These are phyloP conservation scores for Alternaria incomplexa DNA, from an alignment of 2,329 filamentous ascomycete species.

Conservation along the genomic window DNA sequence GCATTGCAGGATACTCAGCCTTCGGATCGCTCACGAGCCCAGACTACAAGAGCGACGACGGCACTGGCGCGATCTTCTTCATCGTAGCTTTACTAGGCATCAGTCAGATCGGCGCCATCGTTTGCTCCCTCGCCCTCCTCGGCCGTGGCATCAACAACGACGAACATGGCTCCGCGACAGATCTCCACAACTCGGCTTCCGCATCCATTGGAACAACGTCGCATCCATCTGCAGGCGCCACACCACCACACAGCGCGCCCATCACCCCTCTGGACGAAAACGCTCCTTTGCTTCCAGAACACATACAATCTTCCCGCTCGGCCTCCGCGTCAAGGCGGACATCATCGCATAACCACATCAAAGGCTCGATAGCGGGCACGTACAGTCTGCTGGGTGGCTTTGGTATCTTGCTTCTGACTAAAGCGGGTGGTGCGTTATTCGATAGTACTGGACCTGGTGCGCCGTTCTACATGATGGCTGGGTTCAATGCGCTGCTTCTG, in stretches of 20 bases:
- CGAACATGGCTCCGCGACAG: slow-evolving; percentile 25
- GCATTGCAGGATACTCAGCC: slow-evolving; percentile 76
- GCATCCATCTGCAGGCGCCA: slow-evolving; percentile 43
- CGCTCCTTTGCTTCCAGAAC: slow-evolving; percentile 32
- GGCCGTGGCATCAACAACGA: slow-evolving; percentile 75
- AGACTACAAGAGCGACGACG: slow-evolving; percentile 73
- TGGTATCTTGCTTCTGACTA: slow-evolving; percentile 89
- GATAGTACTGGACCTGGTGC: slow-evolving; percentile 75
- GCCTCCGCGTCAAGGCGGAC: background rate
- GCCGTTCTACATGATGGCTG: slow-evolving; percentile 94
- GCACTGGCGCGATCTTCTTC: slow-evolving; percentile 72
- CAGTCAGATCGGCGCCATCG: slow-evolving; percentile 94
- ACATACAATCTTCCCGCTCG: slow-evolving; percentile 3
- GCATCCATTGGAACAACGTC: slow-evolving; percentile 19
- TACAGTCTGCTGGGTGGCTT: slow-evolving; percentile 91
- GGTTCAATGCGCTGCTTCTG: slow-evolving; percentile 79
- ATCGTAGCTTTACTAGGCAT: slow-evolving; percentile 83
- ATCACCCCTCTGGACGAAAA: slow-evolving; percentile 38
- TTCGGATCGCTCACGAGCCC: slow-evolving; percentile 81
- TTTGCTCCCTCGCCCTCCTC: slow-evolving; percentile 89
- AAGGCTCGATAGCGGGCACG: slow-evolving; percentile 92
- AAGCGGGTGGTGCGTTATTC: slow-evolving; percentile 86
- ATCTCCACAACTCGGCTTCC: background rate
- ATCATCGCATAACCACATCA: slow-evolving; percentile 64
- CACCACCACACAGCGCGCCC: slow-evolving; percentile 39